Conservation (phyloP, 1,284 basidiomycete species). For the Moesziomyces parantarcticus region DNA sequence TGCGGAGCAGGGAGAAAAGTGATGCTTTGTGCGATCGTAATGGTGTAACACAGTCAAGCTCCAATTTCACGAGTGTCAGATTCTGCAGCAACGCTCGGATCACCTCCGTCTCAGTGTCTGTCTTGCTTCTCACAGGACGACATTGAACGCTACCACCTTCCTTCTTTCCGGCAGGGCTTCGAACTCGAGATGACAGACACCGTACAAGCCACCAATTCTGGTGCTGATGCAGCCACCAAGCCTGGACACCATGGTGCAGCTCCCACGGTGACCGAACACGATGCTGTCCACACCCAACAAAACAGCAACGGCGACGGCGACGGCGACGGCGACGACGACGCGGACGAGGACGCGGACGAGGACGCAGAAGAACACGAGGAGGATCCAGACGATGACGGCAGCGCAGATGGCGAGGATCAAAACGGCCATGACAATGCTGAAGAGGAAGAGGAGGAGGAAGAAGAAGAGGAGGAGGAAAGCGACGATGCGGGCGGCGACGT, state of each 20-base stretch:
- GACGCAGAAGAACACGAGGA: background rate
- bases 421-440: background rate
- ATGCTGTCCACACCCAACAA: slow-evolving; percentile 4
- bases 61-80: slow-evolving; percentile 3
- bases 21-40: too few species aligned
- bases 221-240: background rate
- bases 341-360: background rate
- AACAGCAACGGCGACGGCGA: background rate
- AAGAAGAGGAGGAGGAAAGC: background rate
- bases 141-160: too few species aligned
- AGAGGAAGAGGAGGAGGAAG: slow-evolving; percentile 11
- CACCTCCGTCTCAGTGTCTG: background rate
- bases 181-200: background rate
- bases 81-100: slow-evolving; percentile 21
- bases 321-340: background rate
- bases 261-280: too few species aligned
- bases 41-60: slow-evolving; percentile 5
- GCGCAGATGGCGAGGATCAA: background rate
- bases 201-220: background rate
- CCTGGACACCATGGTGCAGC: background rate
- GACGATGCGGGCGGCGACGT: slow-evolving; percentile 16
- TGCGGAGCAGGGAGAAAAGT: slow-evolving; percentile 10
- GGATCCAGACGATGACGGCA: too few species aligned
- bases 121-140: background rate
- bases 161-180: too few species aligned